Evolutionary conservation across 805 yeast genomes (phyloP), one percentile per base, ranked within the genome.

Genomic region (Yueomyces sp.): DNA sequence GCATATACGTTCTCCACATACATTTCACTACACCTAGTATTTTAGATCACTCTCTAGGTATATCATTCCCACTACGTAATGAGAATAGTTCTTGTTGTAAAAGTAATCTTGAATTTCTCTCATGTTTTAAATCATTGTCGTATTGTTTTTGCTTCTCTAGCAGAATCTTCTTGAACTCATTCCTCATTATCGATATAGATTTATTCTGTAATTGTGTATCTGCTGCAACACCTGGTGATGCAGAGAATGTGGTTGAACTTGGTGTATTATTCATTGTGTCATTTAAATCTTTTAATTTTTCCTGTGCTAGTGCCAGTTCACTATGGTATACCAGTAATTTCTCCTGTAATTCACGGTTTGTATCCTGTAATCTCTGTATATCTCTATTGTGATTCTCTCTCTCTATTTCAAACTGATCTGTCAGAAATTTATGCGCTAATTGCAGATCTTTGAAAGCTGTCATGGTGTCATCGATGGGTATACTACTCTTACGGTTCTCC

Each of bases 401-500:
- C 44, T 82, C 83, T 47, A 77, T 74, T 49, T 79, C 83, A 52
- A 72, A 82, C 51, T 80, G 84, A 53, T 77, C 76, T 2, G 81
- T 70, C 44, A 82, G 63, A 54, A 79, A 82, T 47, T 71, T 77
- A 57, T 81, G 86, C 2, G 86, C 81, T 55, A 82, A 74, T 49
- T 81, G 78, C 42, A 82, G 65, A 56, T 82, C 92, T 44, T 69
- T 72, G 41, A 82, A 63, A 0, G 87, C 86, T 0, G 81, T 74
- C 49, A 69, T 70, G 52, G 74, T 63, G 26, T 50, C 57, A 11
- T 52, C 53, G 28, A 43, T 27, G 45, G 36, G 36, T 43, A 19
- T 40, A n/a, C 45, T 43, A 32, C 45, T 39, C 40, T 43, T 43
- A 28, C 36, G 36, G 4, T 40, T 43, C 3, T 43, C 26, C n/a